These are phyloP conservation scores for Cicer bijugum DNA, from an alignment of 306 rosid genomes.

Conservation along the genomic window DNA sequence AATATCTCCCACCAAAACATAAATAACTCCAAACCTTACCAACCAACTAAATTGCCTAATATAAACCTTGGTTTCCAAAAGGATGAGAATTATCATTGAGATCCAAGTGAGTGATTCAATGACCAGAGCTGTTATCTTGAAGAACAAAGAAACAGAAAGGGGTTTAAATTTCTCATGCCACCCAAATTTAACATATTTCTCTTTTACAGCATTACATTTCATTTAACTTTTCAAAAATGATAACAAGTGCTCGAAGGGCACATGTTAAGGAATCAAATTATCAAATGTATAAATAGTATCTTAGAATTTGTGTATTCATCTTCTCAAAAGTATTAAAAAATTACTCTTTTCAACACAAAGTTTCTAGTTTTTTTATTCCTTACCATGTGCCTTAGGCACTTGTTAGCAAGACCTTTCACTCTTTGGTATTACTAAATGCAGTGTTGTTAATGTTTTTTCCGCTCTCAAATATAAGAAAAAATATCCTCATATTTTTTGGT, in stretches of 20 bases:
- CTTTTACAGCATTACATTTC: not conserved
- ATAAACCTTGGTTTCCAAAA: conserved; percentile 71
- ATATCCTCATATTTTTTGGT: too few species aligned
- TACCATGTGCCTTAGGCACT: not conserved
- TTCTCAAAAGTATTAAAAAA: too few species aligned
- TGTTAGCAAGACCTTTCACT: not conserved
- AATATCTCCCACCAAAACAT: conserved; percentile 75
- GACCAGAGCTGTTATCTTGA: conserved; percentile 55
- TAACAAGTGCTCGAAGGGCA: too few species aligned
- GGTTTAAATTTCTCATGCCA: conserved; percentile 17
- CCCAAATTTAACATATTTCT: conserved; percentile 4
- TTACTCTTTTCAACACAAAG: conserved; percentile 20
- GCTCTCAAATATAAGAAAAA: too few species aligned
- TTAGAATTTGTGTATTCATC: too few species aligned
- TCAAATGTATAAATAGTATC: too few species aligned
- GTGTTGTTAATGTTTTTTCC: too few species aligned
- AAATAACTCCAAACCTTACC: conserved; percentile 75
- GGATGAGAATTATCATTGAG: conserved; percentile 62
- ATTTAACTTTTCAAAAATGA: not conserved
- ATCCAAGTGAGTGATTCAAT: conserved; percentile 73
- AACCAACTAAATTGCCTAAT: conserved; percentile 76
- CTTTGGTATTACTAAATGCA: not conserved
- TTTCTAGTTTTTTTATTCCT: not conserved
- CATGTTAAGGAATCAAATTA: too few species aligned
- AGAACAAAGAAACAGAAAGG: conserved; percentile 17